These are phyloP conservation scores for Euclidium syriacum DNA, from an alignment of 345 rosid species.

Conservation along the genomic window DNA sequence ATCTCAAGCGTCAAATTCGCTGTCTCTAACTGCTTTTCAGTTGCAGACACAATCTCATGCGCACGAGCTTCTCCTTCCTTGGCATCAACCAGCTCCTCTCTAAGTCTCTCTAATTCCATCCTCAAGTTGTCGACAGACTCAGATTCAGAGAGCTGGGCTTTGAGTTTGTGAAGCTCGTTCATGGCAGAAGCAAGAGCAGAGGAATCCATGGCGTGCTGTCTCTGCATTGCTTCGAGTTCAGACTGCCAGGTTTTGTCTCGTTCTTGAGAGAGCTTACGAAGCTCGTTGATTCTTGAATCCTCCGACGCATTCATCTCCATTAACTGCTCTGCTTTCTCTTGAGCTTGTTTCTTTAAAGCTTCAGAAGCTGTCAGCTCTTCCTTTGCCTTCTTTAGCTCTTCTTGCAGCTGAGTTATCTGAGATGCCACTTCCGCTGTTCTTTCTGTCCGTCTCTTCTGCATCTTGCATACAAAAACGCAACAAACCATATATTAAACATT, in stretches of 20 bases:
- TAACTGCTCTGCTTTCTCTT: conserved; percentile 74
- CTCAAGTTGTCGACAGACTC: conserved; percentile 60
- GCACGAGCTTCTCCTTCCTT: conserved; percentile 80
- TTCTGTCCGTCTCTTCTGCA: conserved; percentile 56
- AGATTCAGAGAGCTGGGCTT: conserved; percentile 65
- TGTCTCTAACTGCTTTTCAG: conserved; percentile 58
- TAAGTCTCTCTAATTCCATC: conserved; percentile 67
- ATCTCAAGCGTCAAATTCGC: conserved; percentile 57
- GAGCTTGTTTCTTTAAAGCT: conserved; percentile 59
- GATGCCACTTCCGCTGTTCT: conserved; percentile 56
- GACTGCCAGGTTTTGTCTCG: conserved; percentile 95
- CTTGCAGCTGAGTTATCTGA: conserved; percentile 72
- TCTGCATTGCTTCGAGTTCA: conserved; percentile 92
- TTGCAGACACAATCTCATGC: conserved; percentile 44
- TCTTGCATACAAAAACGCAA: conserved; percentile 17
- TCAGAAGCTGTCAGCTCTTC: conserved; percentile 71
- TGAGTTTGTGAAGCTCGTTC: conserved; percentile 90
- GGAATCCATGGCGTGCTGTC: conserved; percentile 76
- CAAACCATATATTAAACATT: background rate
- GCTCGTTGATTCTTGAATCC: conserved; percentile 73
- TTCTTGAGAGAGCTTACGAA: conserved; percentile 75
- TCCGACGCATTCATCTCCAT: conserved; percentile 73
- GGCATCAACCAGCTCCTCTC: conserved; percentile 51
- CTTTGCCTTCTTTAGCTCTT: conserved; percentile 73
- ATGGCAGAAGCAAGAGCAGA: conserved; percentile 71